phyloP scores from a whole-genome alignment of 805 yeast genomes.

The Candida awuae region DNA sequence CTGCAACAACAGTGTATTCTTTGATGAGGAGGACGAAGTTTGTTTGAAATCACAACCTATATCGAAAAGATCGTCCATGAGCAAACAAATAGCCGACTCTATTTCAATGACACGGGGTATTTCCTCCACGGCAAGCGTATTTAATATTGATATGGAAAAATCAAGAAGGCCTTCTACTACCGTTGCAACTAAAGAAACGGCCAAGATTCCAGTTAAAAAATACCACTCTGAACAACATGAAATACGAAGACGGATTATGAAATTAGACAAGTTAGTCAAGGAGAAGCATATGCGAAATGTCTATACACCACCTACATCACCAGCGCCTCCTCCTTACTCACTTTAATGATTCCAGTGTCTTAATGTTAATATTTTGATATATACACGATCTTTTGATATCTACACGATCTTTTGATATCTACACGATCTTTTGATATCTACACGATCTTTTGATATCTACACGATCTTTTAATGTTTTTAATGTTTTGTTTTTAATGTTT shows the following conservation, averaged over 20 bases:
- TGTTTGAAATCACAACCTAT: no score
- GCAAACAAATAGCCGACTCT: no score
- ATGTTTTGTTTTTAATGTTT: no score
- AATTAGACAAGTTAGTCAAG: constrained; percentile 22
- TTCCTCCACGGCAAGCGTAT: neutral
- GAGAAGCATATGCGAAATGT: constrained; percentile 5
- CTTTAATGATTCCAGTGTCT: constrained; percentile 6
- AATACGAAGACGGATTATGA: constrained; percentile 16
- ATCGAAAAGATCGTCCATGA: neutral
- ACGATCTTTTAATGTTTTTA: no score
- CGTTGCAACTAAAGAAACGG: neutral
- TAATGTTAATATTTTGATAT: neutral
- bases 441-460: no score
- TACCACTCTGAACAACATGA: constrained; percentile 1
- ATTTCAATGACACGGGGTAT: constrained; percentile 1
- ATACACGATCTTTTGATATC: no score
- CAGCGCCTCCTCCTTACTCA: constrained; percentile 22
- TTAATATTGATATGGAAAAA: neutral
- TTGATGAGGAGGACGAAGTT: no score
- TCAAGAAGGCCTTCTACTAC: neutral
- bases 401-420: no score
- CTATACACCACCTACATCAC: neutral
- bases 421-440: no score
- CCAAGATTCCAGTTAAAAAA: neutral
- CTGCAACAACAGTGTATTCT: neutral